Base-by-base conservation (phyloP, 2,329 filamentous ascomycete genomes). In the Chalaropsis ovoidea region DNA sequence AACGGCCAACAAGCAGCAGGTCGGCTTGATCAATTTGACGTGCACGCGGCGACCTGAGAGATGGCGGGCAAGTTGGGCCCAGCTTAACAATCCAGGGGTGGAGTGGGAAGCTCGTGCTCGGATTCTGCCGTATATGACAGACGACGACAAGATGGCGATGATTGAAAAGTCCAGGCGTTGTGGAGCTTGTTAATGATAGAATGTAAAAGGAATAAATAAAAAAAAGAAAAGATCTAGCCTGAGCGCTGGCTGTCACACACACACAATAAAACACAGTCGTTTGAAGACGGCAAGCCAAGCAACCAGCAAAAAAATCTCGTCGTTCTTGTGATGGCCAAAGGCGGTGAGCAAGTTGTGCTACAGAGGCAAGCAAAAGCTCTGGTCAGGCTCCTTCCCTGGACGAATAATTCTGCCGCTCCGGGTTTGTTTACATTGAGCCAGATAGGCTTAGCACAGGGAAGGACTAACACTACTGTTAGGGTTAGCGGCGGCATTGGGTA, bases 111-210 rank as follows among this genome's bases (percentile, higher is more conserved):
- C 24, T 58, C 17, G 54, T 19, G 54, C 54, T 58, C 27, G 15
- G 27, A 17, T 58, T 52, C 43, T 49, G 43, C 54, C 41, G 39
- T 63, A 52, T 52, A 63, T 63, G 61, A 52, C 61, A 47, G 61
- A 63, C 56, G 61, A 63, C 56, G 35, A 27, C n/a, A 47, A 45
- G n/a, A 47, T 47, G 43, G 43, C 6, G 17, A 47, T 47, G n/a
- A 47, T 47, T 47, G 15, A 15, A 15, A 47, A 5, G 43, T 47
- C 43, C 15, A 35, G 54, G 27, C 10, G 27, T 24, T 15, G 54
- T 58, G 54, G 54, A 58, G 11, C 43, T 42, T 42, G 54, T 3
- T 58, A 58, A 58, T 39, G 31, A 58, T 58, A 39, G 54, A 58
- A 24, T 52, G 47, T 35, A 42, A 39, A 19, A 39, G 43, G 43